Base-by-base conservation (phyloP, 805 yeast species). In the Ogataea siamensis region DNA sequence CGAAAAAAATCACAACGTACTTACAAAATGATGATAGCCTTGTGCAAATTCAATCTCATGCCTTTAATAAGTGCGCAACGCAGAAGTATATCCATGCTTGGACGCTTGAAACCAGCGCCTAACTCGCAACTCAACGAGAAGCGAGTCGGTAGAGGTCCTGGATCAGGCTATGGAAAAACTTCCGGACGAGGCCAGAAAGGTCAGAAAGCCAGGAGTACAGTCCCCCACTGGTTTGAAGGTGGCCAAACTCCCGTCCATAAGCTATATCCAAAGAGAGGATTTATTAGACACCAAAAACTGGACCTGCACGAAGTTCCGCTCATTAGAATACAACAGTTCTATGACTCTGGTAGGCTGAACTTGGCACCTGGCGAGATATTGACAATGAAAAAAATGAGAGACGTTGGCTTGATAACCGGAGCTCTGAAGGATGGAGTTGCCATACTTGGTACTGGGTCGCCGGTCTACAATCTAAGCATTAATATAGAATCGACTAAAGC, bases 101-200 rank as follows among this genome's bases (percentile, higher is more conserved):
- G 84, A 2, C 60, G 58, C 19, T 67, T 83, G 47, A 62, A 68
- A 26, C 87, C 89, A 7, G 70, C 80, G 4, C 69, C 69, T 27
- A 80, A 82, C 31, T 78, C 91, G 0, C 80, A 78, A 28, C 68
- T 66, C 34, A 62, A 70, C 12, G 73, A 71, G 55, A 85, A 80
- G 57, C 74, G 96, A 62, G 71, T 91, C 9, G 99, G 99, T 64
- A 80, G 99, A 69, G 98, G 98, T 67, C 95, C 96, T 16, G 88
- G 94, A 28, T 83, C 94, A 24, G 87, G 88, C 14, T 71, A 76
- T 49, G 99, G 99, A 68, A 89, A 91, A 64, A 93, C 98, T 3
- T 79, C 97, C 5, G 95, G 96, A 33, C 76, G 98, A 62, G 99
- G 99, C 71, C 95, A 87, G 57, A 93, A 93, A 68, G 99, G 99